Base-by-base conservation (phyloP, 306 rosid species). In the Chamaecrista fasciculata region DNA sequence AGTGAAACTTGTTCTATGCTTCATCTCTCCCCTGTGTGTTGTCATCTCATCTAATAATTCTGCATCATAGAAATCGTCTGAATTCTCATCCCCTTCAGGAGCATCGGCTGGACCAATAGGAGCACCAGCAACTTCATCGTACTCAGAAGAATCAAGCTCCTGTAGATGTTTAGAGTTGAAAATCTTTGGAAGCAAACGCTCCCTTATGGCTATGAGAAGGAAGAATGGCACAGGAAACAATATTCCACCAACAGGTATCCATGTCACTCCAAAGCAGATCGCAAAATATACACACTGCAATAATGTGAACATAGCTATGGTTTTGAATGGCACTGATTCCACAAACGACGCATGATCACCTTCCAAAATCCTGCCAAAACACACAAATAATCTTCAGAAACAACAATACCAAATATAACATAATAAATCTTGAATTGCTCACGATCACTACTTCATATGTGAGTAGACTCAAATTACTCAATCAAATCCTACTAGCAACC, bases 11-110 rank as follows among this genome's bases (percentile, higher is more conserved):
- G 21, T 8, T 59, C 65, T 59, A 18, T 33, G 65, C 18, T 59
- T 59, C 46, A 59, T 2, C 65, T 59, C 65, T 59, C 65, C 65
- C 46, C 65, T 59, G 28, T 59, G 46, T 25, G 65, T 59, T 33
- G 65, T 59, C 65, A 59, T 59, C 46, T 59, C 65, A 34, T 59
- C 65, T 28, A 59, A 5, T 18, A 59, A 16, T 42, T 59, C 65
- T 1, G 65, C 65, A 10, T 59, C 65, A 34, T 8, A 59, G 65
- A 16, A 59, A 34, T 33, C 44, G 26, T 59, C 65, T 2, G 65
- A 59, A 4, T 18, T 19, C 8, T 59, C 65, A 18, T 57, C 43
- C 15, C 3, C 9, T 18, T 34, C 65, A 8, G 44, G 46, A 12
- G 10, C 46, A 9, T 34, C 65, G 10, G n/a, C 19, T 39, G 65